These are phyloP conservation scores for Cladobotryum protrusum DNA, from an alignment of 2,329 filamentous ascomycete genomes.

Conservation along the genomic window DNA sequence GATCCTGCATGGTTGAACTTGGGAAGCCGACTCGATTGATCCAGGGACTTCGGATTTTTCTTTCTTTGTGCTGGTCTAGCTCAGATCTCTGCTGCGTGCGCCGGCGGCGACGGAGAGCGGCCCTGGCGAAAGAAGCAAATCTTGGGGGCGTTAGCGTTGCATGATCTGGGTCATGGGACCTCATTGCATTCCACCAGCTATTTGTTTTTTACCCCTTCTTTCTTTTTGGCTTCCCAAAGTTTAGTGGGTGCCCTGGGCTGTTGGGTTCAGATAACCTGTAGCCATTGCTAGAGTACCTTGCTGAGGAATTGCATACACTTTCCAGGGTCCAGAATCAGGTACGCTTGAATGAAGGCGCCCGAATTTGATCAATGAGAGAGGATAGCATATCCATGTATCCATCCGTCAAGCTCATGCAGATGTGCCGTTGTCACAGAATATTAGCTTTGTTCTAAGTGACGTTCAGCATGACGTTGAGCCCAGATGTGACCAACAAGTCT, in stretches of 20 bases:
- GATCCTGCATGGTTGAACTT: constrained; percentile 1
- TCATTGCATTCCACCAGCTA: constrained; percentile 17
- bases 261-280: no score
- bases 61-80: background rate
- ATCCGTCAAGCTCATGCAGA: background rate
- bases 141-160: constrained; percentile 22
- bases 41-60: constrained; percentile 4
- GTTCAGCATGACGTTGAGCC: constrained; percentile 17
- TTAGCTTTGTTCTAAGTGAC: constrained; percentile 10
- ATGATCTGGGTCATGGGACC: constrained; percentile 27
- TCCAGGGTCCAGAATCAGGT: no score
- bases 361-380: no score
- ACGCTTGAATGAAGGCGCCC: no score
- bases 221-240: background rate
- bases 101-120: constrained; percentile 6
- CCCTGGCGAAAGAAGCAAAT: constrained; percentile 11
- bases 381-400: no score
- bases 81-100: constrained; percentile 1
- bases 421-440: constrained; percentile 2
- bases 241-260: no score
- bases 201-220: no score
- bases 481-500: constrained; percentile 13
- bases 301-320: no score
- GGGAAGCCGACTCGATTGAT: constrained; percentile 3
- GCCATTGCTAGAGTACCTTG: no score